Conservation (phyloP, 768 basidiomycete species). For the Tubosaeta brunneosetosa region DNA sequence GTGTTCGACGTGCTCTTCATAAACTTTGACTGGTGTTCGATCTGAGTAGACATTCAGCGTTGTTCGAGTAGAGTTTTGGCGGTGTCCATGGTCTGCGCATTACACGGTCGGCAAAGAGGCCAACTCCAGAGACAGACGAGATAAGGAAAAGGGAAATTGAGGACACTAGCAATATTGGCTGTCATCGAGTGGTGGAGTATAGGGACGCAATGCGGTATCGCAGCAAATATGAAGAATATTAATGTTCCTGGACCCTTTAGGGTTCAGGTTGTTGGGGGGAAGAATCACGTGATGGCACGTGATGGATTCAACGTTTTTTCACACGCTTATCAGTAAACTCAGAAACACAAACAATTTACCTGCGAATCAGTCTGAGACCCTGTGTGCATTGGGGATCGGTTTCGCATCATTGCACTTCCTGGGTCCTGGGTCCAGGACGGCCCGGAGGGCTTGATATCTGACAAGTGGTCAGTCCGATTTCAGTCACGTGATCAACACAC, state of each 20-base stretch:
- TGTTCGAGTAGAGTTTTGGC: constrained; percentile 36
- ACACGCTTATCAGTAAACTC: no score
- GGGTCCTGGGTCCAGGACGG: no score
- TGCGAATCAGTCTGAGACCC: no score
- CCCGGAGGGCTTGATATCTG: no score
- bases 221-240: not conserved
- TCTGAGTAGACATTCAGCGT: constrained; percentile 35
- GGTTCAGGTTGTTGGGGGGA: no score
- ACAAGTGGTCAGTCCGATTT: no score
- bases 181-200: not conserved
- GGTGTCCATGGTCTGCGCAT: constrained; percentile 23
- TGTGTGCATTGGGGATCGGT: no score
- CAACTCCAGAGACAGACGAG: constrained; percentile 4
- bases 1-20: constrained; percentile 19
- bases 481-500: constrained; percentile 14
- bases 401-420: no score
- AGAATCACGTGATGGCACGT: no score
- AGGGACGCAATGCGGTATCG: not conserved
- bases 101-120: constrained; percentile 8
- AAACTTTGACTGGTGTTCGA: constrained; percentile 29
- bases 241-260: no score
- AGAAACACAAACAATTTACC: no score
- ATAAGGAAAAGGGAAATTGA: constrained; percentile 6
- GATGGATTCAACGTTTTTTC: no score
- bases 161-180: constrained; percentile 5